Evolutionary conservation across 2,329 filamentous ascomycete species (phyloP).

Genomic region (Exophiala sp.): DNA sequence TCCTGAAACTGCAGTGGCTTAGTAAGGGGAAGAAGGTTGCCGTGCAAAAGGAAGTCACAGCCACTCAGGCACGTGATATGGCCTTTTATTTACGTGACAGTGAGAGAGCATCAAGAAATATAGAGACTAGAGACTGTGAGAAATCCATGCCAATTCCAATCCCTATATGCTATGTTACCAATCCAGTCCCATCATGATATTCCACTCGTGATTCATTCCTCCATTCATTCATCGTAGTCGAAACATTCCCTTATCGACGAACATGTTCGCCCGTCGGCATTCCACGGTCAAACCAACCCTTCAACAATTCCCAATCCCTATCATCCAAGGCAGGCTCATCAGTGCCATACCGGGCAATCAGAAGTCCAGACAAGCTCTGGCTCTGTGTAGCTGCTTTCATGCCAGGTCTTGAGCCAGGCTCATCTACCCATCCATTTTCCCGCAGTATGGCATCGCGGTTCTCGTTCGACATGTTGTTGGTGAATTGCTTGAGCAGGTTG

Average conservation of each 20-base stretch:
- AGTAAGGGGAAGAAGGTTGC: too few species aligned
- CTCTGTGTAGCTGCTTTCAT: conserved; percentile 1
- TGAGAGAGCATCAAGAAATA: too few species aligned
- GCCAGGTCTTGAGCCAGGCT: conserved; percentile 2
- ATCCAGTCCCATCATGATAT: neutral
- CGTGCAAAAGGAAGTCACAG: too few species aligned
- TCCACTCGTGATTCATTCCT: neutral
- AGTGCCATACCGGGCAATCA: conserved; percentile 18
- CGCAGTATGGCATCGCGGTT: conserved; percentile 15
- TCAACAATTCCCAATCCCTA: conserved; percentile 19
- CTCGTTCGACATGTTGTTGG: conserved; percentile 5
- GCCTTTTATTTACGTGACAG: neutral
- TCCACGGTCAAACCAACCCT: conserved; percentile 17
- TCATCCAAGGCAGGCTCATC: conserved; percentile 17
- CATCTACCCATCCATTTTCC: conserved; percentile 14
- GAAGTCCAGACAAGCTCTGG: conserved; percentile 11
- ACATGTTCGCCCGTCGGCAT: conserved; percentile 19
- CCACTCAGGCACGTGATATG: neutral
- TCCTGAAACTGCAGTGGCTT: neutral
- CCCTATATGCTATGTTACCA: neutral
- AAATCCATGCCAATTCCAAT: neutral
- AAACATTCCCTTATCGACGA: conserved; percentile 5
- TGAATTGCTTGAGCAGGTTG: conserved; percentile 19
- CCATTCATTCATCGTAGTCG: neutral
- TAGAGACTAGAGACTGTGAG: too few species aligned